A percentile compares a stretch with the other conserved stretches of the same genome.
Conservation (phyloP, 2,329 filamentous ascomycete genomes). For the Aspergillus oerlinghausenensis region DNA sequence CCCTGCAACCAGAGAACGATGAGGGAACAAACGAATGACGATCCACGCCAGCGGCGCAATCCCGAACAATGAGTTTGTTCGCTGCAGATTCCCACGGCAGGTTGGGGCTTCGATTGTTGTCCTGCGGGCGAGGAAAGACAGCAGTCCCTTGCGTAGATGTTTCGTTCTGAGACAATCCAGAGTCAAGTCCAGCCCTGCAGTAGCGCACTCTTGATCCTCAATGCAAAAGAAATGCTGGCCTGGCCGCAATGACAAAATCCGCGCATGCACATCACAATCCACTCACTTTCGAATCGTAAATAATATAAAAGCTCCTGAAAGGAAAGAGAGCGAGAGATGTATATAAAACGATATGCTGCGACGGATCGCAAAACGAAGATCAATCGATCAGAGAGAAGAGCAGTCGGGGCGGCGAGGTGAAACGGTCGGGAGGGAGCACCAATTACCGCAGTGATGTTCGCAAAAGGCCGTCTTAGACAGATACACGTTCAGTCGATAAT, state of each 20-base stretch:
- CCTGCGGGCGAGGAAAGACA: slow-evolving; percentile 5
- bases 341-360: slow-evolving; percentile 1
- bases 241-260: slow-evolving; percentile 8
- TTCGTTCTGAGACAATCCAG: slow-evolving; percentile 12
- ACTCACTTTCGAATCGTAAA: slow-evolving; percentile 4
- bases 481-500: neutral
- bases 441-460: neutral
- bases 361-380: neutral
- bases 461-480: neutral
- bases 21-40: slow-evolving; percentile 11
- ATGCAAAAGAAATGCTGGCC: slow-evolving; percentile 2
- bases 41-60: slow-evolving; percentile 12
- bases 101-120: slow-evolving; percentile 4
- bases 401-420: neutral
- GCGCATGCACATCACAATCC: slow-evolving; percentile 1
- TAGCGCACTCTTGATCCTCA: slow-evolving; percentile 6
- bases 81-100: slow-evolving; percentile 20
- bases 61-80: slow-evolving; percentile 31
- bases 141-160: slow-evolving; percentile 8
- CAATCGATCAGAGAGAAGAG: neutral
- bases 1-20: slow-evolving; percentile 12
- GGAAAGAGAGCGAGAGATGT: neutral
- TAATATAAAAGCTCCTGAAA: neutral
- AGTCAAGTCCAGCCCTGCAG: slow-evolving; percentile 5
- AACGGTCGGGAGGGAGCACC: neutral